Evolutionary conservation across 176 grass and related monocot species (phyloP).

Genomic region (Triticum timopheevii): DNA sequence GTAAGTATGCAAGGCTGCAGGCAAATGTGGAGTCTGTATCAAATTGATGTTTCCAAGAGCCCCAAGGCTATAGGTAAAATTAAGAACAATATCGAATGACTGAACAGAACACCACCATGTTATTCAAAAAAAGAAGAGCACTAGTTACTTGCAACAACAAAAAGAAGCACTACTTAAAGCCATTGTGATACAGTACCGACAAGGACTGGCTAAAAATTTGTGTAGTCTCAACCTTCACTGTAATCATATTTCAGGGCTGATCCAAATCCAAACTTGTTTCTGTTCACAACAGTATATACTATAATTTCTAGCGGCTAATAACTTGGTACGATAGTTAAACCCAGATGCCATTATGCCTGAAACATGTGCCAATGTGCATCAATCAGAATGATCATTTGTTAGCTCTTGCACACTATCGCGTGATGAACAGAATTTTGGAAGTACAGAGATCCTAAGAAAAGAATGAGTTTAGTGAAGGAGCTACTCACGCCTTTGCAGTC

Average conservation of each 20-base stretch:
- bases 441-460: background rate
- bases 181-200: background rate
- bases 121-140: background rate
- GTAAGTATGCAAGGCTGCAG: conserved; percentile 91
- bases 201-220: background rate
- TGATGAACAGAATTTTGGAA: background rate
- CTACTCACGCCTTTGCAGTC: conserved; percentile 95
- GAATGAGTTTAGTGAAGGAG: conserved; percentile 25
- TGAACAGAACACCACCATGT: background rate
- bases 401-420: background rate
- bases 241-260: conserved; percentile 8
- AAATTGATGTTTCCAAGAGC: conserved; percentile 14
- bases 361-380: background rate
- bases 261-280: conserved; percentile 7
- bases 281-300: conserved; percentile 1
- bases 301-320: background rate
- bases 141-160: background rate
- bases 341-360: background rate
- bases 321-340: background rate
- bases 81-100: background rate
- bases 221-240: background rate
- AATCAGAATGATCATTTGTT: conserved; percentile 13
- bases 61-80: background rate
- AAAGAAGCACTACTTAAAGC: conserved; percentile 3
- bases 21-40: conserved; percentile 20